A percentile compares a stretch with the other conserved stretches of the same genome.
phyloP scores from a whole-genome alignment of 805 yeast genomes.

The Teunomyces panamensis region DNA sequence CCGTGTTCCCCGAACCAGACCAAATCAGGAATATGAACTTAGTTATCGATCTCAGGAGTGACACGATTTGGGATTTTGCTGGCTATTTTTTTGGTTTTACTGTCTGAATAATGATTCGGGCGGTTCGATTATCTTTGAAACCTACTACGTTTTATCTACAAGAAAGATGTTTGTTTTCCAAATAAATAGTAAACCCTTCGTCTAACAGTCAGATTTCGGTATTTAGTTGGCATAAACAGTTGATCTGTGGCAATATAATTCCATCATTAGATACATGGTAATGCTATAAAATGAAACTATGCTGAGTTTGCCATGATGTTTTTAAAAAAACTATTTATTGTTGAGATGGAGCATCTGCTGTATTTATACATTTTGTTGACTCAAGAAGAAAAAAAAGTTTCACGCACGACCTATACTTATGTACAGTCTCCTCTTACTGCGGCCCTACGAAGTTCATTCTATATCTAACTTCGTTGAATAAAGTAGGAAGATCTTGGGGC shows the following conservation, averaged over 20 bases:
- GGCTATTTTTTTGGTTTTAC: too few relatives aligned
- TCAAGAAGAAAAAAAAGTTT: too few relatives aligned
- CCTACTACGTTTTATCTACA: background rate
- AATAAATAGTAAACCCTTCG: slow-evolving; percentile 14
- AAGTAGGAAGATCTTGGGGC: slow-evolving; percentile 30
- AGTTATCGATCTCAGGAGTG: too few relatives aligned
- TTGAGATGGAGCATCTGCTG: background rate
- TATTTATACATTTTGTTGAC: too few relatives aligned
- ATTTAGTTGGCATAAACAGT: slow-evolving; percentile 23
- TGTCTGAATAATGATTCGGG: background rate
- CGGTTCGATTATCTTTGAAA: background rate
- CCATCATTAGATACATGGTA: slow-evolving; percentile 42
- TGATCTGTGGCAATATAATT: slow-evolving; percentile 40
- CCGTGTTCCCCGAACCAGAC: slow-evolving; percentile 1
- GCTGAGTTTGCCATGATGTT: slow-evolving; percentile 39
- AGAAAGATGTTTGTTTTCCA: slow-evolving; percentile 18
- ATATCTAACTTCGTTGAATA: slow-evolving; percentile 32
- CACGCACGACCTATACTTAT: background rate
- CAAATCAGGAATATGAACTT: background rate
- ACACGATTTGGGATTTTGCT: too few relatives aligned
- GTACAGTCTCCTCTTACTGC: background rate
- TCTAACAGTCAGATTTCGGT: slow-evolving; percentile 13
- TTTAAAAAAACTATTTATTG: background rate
- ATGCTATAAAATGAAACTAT: slow-evolving; percentile 42
- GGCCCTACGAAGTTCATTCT: background rate